Evolutionary conservation across 768 basidiomycete genomes (phyloP), one percentile per base, ranked within the genome.

Genomic region (Heimioporus sp.): DNA sequence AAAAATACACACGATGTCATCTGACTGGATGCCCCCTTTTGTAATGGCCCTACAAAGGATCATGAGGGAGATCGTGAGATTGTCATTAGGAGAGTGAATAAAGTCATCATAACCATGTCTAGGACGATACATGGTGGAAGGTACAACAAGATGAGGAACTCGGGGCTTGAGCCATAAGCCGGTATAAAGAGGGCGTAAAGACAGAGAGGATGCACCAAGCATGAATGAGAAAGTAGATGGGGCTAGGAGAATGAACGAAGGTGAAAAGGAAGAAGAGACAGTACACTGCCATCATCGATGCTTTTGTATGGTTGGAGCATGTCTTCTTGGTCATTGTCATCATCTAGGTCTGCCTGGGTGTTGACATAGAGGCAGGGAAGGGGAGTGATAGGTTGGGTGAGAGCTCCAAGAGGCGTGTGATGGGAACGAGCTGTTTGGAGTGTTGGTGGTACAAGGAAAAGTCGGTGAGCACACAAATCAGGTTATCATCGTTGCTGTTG

Each of bases 181-280:
- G 1, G 52, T 53, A 58, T 74, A 87, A 46, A 75, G 77, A 1
- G 71, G 66, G 12, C 46, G 42, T 55, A 89, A 88, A 3, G 48
- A 31, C 1, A 45, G 41, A 0, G 2, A 90, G 73, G 49, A 88
- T 84, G 55, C 89, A 90, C 87, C 87, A 90, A 0, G 86, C 85
- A 64, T 72, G 41, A 0, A 87, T 89, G 41, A 78, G 75, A 24
- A 89, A 65, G 53, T 84, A 89, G 3, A 88, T 77, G 53, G 81
- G 80, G 20, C 86, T 88, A 46, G 7, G 12, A 46, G 2, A 9
- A n/a, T 65, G 57, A 69, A 57, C 49, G 32, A 5, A 17, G 39
- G 7, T 9, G 13, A 16, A 4, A 37, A 34, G 35, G n/a, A 15
- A n/a, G 48, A 24, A 39, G 13, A 9, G 34, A 4, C 12, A 1